phyloP scores from a whole-genome alignment of 352 stramenopile species.

The Phytophthora pisi region DNA sequence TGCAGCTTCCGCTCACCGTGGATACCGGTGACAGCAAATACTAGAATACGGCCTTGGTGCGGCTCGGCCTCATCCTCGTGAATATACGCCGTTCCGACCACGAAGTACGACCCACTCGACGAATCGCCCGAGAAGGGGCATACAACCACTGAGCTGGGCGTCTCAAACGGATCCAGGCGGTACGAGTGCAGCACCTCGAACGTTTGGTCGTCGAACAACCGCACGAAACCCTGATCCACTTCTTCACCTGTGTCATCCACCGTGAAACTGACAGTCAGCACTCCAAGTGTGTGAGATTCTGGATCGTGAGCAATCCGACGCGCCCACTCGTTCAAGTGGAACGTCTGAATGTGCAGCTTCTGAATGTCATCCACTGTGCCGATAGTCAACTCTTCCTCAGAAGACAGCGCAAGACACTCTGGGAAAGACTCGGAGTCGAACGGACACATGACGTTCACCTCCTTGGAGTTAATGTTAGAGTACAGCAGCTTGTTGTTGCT shows the following conservation, averaged over 20 bases:
- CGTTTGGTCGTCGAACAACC: slow-evolving; percentile 96
- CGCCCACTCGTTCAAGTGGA: slow-evolving; percentile 93
- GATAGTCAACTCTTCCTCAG: slow-evolving; percentile 95
- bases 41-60: slow-evolving; percentile 94
- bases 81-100: slow-evolving; percentile 92
- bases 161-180: slow-evolving; percentile 89
- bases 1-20: slow-evolving; percentile 88
- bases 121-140: slow-evolving; percentile 84
- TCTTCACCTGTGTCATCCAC: slow-evolving; percentile 86
- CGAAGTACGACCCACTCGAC: slow-evolving; percentile 77
- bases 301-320: slow-evolving; percentile 90
- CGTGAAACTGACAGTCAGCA: slow-evolving; percentile 84
- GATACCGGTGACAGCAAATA: slow-evolving; percentile 89
- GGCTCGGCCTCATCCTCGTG: slow-evolving; percentile 95
- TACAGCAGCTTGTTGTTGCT: slow-evolving; percentile 97
- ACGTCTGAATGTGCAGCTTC: slow-evolving; percentile 98
- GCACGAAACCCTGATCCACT: slow-evolving; percentile 90
- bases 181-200: slow-evolving; percentile 94
- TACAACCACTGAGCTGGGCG: slow-evolving; percentile 82
- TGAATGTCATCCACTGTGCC: slow-evolving; percentile 99
- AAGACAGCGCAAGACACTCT: slow-evolving; percentile 96
- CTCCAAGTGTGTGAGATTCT: slow-evolving; percentile 80
- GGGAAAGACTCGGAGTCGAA: slow-evolving; percentile 94
- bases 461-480: slow-evolving; percentile 94
- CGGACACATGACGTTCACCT: slow-evolving; percentile 93